Evolutionary conservation across 495 filamentous ascomycete species (phyloP), one percentile per base, ranked within the genome.

Genomic region (Penicillium crystallinum): DNA sequence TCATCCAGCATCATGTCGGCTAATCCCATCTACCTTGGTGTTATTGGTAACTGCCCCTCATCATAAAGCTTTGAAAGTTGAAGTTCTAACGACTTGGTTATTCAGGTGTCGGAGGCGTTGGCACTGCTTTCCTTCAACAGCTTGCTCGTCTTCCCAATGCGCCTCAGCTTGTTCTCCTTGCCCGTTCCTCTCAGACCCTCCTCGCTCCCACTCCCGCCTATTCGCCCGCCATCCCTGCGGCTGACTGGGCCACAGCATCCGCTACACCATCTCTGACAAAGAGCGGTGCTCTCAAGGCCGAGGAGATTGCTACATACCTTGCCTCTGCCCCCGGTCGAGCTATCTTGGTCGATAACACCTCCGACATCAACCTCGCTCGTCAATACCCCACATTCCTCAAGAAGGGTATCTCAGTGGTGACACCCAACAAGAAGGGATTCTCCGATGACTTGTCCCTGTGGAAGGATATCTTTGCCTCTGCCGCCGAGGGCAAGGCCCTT

Each of bases 371-470:
- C 38, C 75, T 98, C 9, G 93, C 92, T 2, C 74, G 83, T 49
- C 64, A 77, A 14, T 97, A 98, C 70, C 90, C 92, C 2, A 56
- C 73, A 17, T 87, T 92, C 66, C 79, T 98, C 51, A 74, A 76
- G 49, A 75, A 80, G 27, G 92, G 91, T 10, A 86, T 98, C 71
- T 88, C 80, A 58, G 81, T 97, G 65, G 90, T 96, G 29, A 97
- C 93, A 0, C 91, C 93, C 12, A 98, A 96, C 77, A 98, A 98
- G 76, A 97, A 97, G 70, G 92, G 87, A 4, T 97, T 98, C 70
- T 92, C 88, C 3, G 80, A 82, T 30, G 80, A 78, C 29, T 78
- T 87, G 46, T 71, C 79, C 48, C 73, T 95, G 40, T 98, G 91
- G 89, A 75, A 87, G 54, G 79, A 82, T 40, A 96, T 97, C 61